A percentile compares a stretch with the other conserved stretches of the same genome.
These are phyloP conservation scores for Taxillus chinensis DNA, from an alignment of 164 flowering plant genomes.

Conservation along the genomic window DNA sequence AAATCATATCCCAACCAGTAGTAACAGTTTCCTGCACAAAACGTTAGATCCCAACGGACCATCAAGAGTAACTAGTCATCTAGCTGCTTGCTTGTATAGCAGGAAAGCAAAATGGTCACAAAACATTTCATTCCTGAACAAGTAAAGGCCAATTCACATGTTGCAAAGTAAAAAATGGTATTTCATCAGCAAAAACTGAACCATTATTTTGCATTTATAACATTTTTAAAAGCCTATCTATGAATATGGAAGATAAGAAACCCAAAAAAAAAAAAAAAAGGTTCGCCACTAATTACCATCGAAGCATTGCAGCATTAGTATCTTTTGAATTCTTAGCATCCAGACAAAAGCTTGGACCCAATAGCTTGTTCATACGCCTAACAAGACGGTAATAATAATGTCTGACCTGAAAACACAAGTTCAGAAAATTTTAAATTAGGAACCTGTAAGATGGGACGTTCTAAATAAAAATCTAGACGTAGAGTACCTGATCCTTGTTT, in stretches of 20 bases:
- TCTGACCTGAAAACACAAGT: slow-evolving; percentile 57
- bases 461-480: background rate
- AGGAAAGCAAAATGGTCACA: too few species aligned
- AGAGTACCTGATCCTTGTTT: slow-evolving; percentile 92
- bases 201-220: too few species aligned
- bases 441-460: background rate
- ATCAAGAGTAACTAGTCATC: too few species aligned
- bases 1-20: too few species aligned
- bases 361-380: slow-evolving; percentile 91
- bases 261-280: background rate
- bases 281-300: slow-evolving; percentile 44
- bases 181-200: too few species aligned
- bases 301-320: slow-evolving; percentile 97
- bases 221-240: too few species aligned
- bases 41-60: too few species aligned
- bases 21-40: too few species aligned
- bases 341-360: slow-evolving; percentile 76
- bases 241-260: background rate
- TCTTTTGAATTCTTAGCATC: slow-evolving; percentile 98
- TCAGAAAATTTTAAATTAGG: slow-evolving; percentile 2
- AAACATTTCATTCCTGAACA: too few species aligned
- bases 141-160: too few species aligned
- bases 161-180: background rate
- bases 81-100: too few species aligned
- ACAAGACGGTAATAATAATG: slow-evolving; percentile 97